Conservation (phyloP, 139 green algal genomes). For the Volvox reticuliferus region DNA sequence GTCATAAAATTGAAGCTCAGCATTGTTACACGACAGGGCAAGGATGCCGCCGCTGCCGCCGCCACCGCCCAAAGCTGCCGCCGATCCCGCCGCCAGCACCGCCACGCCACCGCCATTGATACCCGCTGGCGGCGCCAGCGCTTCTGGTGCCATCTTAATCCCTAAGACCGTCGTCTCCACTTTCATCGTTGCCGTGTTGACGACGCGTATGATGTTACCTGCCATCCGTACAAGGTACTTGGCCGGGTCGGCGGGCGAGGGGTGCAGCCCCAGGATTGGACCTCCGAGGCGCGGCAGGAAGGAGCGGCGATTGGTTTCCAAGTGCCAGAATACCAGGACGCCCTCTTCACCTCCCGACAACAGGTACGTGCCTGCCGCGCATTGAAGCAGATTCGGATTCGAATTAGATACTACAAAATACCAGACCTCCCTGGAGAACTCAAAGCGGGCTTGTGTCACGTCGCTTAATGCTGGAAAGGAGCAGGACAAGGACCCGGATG, state of each 20-base stretch:
- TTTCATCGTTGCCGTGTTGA: constrained; percentile 74
- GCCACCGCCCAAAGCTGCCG: constrained; percentile 40
- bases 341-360: constrained; percentile 88
- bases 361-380: constrained; percentile 64
- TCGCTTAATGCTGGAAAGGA: too few relatives aligned
- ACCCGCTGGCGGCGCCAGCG: constrained; percentile 28
- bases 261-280: constrained; percentile 65
- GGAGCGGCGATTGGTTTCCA: constrained; percentile 58
- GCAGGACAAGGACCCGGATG: too few relatives aligned
- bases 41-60: constrained; percentile 54
- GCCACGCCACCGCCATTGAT: constrained; percentile 25
- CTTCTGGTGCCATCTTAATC: constrained; percentile 56
- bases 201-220: constrained; percentile 83
- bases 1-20: constrained; percentile 83
- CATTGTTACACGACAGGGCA: constrained; percentile 67
- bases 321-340: constrained; percentile 88
- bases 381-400: too few relatives aligned
- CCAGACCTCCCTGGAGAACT: too few relatives aligned
- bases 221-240: constrained; percentile 70
- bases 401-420: too few relatives aligned
- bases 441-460: too few relatives aligned
- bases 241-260: constrained; percentile 64
- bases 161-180: constrained; percentile 70
- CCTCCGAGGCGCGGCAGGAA: constrained; percentile 79
- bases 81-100: constrained; percentile 18